phyloP scores from a whole-genome alignment of 2,329 filamentous ascomycete genomes.

The Calonectria pseudoturangicola region DNA sequence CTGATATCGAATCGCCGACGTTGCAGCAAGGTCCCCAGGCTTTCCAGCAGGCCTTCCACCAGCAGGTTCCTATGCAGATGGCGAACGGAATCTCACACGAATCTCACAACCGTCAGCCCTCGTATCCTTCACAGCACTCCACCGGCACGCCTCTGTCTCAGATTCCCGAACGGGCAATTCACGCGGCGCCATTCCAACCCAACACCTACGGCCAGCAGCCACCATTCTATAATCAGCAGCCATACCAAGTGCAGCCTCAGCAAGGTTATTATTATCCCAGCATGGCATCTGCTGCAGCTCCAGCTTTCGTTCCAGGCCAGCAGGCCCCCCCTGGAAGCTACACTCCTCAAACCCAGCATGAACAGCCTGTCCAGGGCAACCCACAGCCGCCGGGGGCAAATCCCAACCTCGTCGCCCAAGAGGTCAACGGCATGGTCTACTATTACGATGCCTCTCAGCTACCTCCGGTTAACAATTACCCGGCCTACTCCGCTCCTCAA shows the following conservation, averaged over 20 bases:
- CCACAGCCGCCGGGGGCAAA: conserved; percentile 53
- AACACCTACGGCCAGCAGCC: conserved; percentile 77
- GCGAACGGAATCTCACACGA: conserved; percentile 74
- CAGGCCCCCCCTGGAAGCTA: conserved; percentile 65
- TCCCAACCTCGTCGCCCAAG: conserved; percentile 81
- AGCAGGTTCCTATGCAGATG: conserved; percentile 90
- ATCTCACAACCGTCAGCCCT: conserved; percentile 79
- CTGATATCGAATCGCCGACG: conserved; percentile 91
- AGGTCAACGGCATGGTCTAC: conserved; percentile 96
- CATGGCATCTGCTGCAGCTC: conserved; percentile 68
- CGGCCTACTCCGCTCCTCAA: conserved; percentile 68
- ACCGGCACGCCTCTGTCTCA: conserved; percentile 90
- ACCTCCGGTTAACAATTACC: conserved; percentile 70
- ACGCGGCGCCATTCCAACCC: conserved; percentile 92
- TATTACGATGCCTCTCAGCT: conserved; percentile 91
- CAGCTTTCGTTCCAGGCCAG: conserved; percentile 75
- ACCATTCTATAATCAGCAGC: conserved; percentile 74
- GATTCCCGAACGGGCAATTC: conserved; percentile 93
- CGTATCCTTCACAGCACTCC: conserved; percentile 82
- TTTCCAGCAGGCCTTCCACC: conserved; percentile 94
- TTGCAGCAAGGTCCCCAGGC: conserved; percentile 77
- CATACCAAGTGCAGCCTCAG: conserved; percentile 63
- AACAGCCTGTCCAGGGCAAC: conserved; percentile 60
- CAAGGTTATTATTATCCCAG: conserved; percentile 81
- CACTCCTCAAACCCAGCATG: conserved; percentile 65